Percentiles rank a stretch among this genome's conserved stretches.
Conservation (phyloP, 345 rosid genomes). For the Gossypium anomalum region DNA sequence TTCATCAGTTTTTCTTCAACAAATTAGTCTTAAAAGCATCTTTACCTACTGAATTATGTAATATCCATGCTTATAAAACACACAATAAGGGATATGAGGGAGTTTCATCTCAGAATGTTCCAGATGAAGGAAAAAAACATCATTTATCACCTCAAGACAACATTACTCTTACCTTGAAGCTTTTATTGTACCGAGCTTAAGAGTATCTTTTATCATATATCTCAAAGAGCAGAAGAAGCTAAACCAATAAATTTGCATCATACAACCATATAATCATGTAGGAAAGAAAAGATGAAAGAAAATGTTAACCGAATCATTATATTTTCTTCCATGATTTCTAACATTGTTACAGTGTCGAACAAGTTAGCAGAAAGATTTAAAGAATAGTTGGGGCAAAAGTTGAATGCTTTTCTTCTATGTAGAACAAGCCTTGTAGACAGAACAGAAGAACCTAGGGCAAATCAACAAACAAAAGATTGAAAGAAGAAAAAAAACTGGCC, state of each 20-base stretch:
- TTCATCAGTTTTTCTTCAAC: not conserved
- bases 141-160: not conserved
- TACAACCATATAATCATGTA: too few species aligned
- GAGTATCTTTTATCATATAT: too few species aligned
- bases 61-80: not conserved
- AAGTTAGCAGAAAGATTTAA: not conserved
- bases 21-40: not conserved
- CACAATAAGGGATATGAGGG: not conserved
- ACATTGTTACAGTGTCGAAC: conserved; percentile 1
- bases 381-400: not conserved
- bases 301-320: not conserved
- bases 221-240: not conserved
- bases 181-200: not conserved
- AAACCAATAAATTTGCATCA: conserved; percentile 7
- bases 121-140: not conserved
- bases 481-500: not conserved
- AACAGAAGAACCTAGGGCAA: too few species aligned
- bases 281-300: not conserved
- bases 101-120: conserved; percentile 4
- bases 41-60: not conserved
- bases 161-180: not conserved
- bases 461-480: not conserved
- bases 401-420: too few species aligned
- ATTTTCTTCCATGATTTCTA: conserved; percentile 7
- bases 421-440: too few species aligned